Evolutionary conservation across 805 yeast genomes (phyloP), one percentile per base, ranked within the genome.

Genomic region (Hanseniaspora nectarophila): DNA sequence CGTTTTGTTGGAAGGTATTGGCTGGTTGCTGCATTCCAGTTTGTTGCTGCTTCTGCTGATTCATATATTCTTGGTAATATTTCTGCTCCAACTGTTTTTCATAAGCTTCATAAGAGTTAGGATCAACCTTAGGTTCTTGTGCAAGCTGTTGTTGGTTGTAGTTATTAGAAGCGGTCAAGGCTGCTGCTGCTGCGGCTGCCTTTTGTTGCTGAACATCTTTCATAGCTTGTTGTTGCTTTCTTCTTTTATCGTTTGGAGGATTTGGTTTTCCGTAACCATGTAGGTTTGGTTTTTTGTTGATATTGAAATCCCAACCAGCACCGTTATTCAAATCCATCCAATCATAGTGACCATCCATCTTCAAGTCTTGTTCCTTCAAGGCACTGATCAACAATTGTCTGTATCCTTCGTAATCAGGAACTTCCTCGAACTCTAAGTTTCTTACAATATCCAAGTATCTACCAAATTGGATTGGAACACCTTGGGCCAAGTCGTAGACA

Each of bases 281-380:
- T 57, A 89, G 70, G 63, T 89, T 89, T 51, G 96, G 95, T 67
- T 89, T 89, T 66, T 87, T 88, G 68, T 88, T 88, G 56, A 83
- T 78, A 18, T 84, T 72, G 29, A 85, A 77, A 69, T 92, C 97
- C 95, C 96, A 90, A 51, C 97, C 97, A 66, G 82, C 81, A 55
- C 97, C 97, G 53, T 85, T 86, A 65, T 92, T 92, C 59, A 92
- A 73, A 61, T 83, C 85, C 95, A 88, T 86, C 98, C 98, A 92
- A 71, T 92, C 98, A 68, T 88, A 92, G 62, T 85, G 89, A 43
- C 85, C 95, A 68, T 92, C 97, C 48, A 80, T 83, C 34, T 67
- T 67, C 56, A 81, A 85, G 46, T 81, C 83, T 49, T 82, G 73
- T 32, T 82, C 80, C 47, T 79, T 80, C 56, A 92, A 70, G 0